Evolutionary conservation across 1,284 basidiomycete genomes (phyloP).

Genomic region (Peniophora sp.): DNA sequence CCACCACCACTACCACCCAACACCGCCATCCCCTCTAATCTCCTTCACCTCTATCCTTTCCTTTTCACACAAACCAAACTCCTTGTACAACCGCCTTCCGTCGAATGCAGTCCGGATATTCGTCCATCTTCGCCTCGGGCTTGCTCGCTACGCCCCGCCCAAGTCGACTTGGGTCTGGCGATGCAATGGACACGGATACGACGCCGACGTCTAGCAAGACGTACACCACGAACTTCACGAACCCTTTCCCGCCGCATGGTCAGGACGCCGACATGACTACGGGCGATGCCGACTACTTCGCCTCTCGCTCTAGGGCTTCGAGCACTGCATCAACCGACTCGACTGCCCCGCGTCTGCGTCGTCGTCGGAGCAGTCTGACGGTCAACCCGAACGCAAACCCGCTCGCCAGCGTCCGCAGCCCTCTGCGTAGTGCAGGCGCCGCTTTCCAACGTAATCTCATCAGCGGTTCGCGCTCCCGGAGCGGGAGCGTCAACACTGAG

Average conservation of each 20-base stretch:
- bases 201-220: slow-evolving; percentile 8
- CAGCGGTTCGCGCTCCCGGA: slow-evolving; percentile 28
- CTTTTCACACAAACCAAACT: too few relatives aligned
- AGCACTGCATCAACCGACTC: slow-evolving; percentile 11
- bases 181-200: slow-evolving; percentile 4
- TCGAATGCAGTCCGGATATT: slow-evolving; percentile 10
- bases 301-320: slow-evolving; percentile 9
- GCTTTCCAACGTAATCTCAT: slow-evolving; percentile 36
- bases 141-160: slow-evolving; percentile 12
- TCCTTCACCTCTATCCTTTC: too few relatives aligned
- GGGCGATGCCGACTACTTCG: slow-evolving; percentile 6
- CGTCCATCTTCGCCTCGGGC: slow-evolving; percentile 13
- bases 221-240: background rate
- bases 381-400: slow-evolving; percentile 33
- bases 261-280: slow-evolving; percentile 1
- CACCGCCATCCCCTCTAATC: too few relatives aligned
- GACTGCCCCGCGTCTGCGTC: slow-evolving; percentile 27
- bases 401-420: slow-evolving; percentile 38
- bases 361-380: slow-evolving; percentile 48
- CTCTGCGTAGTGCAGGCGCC: slow-evolving; percentile 33
- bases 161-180: slow-evolving; percentile 1
- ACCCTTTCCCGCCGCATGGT: background rate
- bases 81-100: too few relatives aligned
- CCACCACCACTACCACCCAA: too few relatives aligned
- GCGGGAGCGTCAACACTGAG: slow-evolving; percentile 28